These are phyloP conservation scores for Neofusicoccum cordaticola DNA, from an alignment of 2,329 filamentous ascomycete genomes.

Conservation along the genomic window DNA sequence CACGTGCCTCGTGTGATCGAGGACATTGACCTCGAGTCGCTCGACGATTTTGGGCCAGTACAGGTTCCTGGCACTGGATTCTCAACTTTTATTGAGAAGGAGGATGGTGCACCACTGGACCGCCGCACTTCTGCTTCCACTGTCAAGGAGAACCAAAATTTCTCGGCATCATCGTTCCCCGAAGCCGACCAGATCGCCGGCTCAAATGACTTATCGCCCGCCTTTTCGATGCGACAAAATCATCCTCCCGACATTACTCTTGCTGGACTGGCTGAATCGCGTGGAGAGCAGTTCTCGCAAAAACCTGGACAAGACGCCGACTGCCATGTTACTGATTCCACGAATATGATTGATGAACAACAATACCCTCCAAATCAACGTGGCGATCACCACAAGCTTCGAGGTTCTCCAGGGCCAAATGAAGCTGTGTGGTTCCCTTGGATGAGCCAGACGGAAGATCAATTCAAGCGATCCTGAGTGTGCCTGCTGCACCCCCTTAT, in stretches of 20 bases:
- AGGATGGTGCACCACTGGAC: neutral
- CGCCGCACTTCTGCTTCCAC: neutral
- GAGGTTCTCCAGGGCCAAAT: neutral
- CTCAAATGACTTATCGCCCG: too few species aligned
- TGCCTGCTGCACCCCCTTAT: neutral
- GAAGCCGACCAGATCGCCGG: neutral
- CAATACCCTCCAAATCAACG: neutral
- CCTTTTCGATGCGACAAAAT: neutral
- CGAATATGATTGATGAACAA: neutral
- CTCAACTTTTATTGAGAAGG: neutral
- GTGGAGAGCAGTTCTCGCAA: neutral
- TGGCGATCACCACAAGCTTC: neutral
- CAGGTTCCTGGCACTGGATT: neutral
- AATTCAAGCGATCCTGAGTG: neutral
- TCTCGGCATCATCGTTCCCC: neutral
- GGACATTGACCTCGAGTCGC: neutral
- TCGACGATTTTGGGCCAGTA: neutral
- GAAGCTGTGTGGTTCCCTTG: constrained; percentile 3
- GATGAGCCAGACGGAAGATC: neutral
- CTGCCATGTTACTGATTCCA: neutral
- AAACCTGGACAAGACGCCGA: neutral
- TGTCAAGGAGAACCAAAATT: neutral
- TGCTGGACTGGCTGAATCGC: neutral
- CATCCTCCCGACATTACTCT: neutral
- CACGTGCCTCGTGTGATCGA: neutral